A percentile compares a stretch with the other conserved stretches of the same genome.
Evolutionary conservation across 2,329 filamentous ascomycete genomes (phyloP).

Genomic region (Neofusicoccum sp.): DNA sequence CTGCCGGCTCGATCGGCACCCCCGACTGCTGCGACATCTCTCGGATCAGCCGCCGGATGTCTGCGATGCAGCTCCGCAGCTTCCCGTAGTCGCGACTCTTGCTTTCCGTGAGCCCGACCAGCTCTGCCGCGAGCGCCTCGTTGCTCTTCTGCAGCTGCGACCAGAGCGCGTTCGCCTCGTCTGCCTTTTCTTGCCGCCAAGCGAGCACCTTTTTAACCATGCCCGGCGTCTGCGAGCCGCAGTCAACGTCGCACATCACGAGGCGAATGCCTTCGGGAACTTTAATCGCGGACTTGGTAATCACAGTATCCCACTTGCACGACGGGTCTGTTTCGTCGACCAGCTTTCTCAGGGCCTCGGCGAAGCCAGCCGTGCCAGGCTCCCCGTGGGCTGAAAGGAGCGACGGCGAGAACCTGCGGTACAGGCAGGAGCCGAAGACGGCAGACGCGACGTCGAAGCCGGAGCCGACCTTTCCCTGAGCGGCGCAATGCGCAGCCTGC

Average conservation of each 20-base stretch:
- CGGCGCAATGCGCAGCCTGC: slow-evolving; percentile 90
- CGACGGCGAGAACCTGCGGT: slow-evolving; percentile 86
- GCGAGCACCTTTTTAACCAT: slow-evolving; percentile 93
- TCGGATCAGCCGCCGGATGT: slow-evolving; percentile 65
- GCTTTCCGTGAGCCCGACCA: slow-evolving; percentile 59
- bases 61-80: slow-evolving; percentile 55
- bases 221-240: slow-evolving; percentile 86
- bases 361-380: slow-evolving; percentile 66
- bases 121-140: slow-evolving; percentile 66
- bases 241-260: slow-evolving; percentile 95
- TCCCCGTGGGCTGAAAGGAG: slow-evolving; percentile 70
- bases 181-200: slow-evolving; percentile 71
- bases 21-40: slow-evolving; percentile 73
- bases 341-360: slow-evolving; percentile 62
- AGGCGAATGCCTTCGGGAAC: slow-evolving; percentile 75
- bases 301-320: slow-evolving; percentile 75
- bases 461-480: slow-evolving; percentile 93
- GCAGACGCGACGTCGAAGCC: slow-evolving; percentile 95
- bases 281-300: slow-evolving; percentile 68
- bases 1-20: slow-evolving; percentile 85
- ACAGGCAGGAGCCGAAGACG: slow-evolving; percentile 87
- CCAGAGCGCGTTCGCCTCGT: slow-evolving; percentile 73
- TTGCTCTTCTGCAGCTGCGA: slow-evolving; percentile 73
- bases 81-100: slow-evolving; percentile 51
- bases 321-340: slow-evolving; percentile 62